Evolutionary conservation across 1,284 basidiomycete species (phyloP), one percentile per base, ranked within the genome.

Genomic region (Tilletia horrida): DNA sequence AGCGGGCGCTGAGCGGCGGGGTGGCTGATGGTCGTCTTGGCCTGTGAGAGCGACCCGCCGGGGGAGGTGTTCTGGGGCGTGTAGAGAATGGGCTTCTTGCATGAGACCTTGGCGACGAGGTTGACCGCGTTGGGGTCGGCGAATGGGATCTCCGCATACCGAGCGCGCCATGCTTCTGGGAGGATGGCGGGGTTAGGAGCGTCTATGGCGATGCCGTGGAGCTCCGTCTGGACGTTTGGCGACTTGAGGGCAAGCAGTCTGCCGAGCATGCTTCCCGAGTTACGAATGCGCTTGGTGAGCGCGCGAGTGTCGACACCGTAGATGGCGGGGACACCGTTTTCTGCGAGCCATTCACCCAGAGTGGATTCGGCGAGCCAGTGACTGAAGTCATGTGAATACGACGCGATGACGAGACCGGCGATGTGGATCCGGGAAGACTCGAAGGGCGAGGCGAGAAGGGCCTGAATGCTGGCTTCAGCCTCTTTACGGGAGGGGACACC

Each of bases 281-380:
- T 92, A 74, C 96, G 88, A 76, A 98, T 92, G 79, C 88, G 91
- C 87, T 97, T 97, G 67, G 96, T 98, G 82, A 99, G 87, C 67
- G 91, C 92, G 75, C 96, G 90, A 2, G 96, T 98, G 85, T 98
- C 96, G 72, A 98, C 87, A 74, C 96, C 96, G 83, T 90, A 97
- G 69, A 99, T 89, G 74, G 95, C 96, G 18, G 96, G 96, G 47
- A 99, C 86, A 63, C 88, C 89, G 81, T 95, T 92, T 84, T 97
- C 93, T 84, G 93, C 92, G 68, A 98, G 88, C 96, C 96, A 98
- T 75, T 88, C 83, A 64, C 91, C 90, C 27, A 99, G 86, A 25
- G 91, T 93, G 18, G 92, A 93, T 67, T 86, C 85, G 62, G 96
- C 95, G 61, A 97, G 88, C 85, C 91, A 96, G 84, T 99, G 96